Evolutionary conservation across 106 monocot genomes (phyloP).

Genomic region (Triglochin maritima): DNA sequence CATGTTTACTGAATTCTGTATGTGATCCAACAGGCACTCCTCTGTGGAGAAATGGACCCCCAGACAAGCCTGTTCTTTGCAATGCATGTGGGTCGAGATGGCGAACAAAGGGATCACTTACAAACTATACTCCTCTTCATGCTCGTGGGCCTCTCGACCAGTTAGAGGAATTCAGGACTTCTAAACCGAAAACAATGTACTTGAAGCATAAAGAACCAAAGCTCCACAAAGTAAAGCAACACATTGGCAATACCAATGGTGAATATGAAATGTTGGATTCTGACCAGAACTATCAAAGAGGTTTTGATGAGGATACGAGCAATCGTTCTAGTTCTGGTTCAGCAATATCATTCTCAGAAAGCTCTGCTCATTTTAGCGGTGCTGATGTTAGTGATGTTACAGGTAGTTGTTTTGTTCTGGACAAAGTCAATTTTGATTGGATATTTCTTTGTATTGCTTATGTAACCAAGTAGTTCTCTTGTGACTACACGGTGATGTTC

Average conservation of each 20-base stretch:
- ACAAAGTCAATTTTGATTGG: not conserved
- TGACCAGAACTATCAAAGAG: conserved; percentile 56
- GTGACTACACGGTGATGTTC: no score
- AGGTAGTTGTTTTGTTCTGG: conserved; percentile 27
- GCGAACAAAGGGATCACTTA: conserved; percentile 93
- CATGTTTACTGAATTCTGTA: not conserved
- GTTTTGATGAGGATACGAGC: conserved; percentile 53
- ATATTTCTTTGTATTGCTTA: not conserved
- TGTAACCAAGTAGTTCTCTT: no score
- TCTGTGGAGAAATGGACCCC: conserved; percentile 98
- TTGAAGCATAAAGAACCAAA: conserved; percentile 43
- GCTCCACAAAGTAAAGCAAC: conserved; percentile 43
- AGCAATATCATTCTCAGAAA: conserved; percentile 78
- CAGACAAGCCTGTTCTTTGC: conserved; percentile 95
- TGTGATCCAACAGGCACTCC: conserved; percentile 70
- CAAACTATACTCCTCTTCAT: conserved; percentile 90
- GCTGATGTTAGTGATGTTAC: conserved; percentile 59
- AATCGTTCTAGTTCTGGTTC: conserved; percentile 88
- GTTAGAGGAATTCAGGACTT: conserved; percentile 35
- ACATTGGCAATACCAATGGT: conserved; percentile 13
- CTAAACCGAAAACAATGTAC: conserved; percentile 33
- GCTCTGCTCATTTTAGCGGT: conserved; percentile 69
- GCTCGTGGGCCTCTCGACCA: conserved; percentile 53
- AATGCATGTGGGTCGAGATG: conserved; percentile 99
- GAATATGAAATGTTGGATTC: conserved; percentile 35